phyloP scores from a whole-genome alignment of 179 eudicot species.

The Dionaea muscipula region DNA sequence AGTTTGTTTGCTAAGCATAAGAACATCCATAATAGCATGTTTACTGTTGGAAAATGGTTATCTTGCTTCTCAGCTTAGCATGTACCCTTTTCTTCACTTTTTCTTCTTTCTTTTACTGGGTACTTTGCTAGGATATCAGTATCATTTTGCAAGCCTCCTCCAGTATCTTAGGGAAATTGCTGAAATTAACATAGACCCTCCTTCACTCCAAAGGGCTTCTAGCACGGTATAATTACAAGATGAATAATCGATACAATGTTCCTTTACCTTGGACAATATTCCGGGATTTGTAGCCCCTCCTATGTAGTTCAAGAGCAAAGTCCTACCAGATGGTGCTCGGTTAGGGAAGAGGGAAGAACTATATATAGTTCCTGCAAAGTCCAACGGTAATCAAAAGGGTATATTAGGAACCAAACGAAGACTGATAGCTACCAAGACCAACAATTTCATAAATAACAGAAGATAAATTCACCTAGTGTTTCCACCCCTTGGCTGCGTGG shows the following conservation, averaged over 20 bases:
- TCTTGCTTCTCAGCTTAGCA: too few species aligned
- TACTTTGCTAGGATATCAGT: too few species aligned
- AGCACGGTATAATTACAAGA: too few species aligned
- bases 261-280: slow-evolving; percentile 50
- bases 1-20: too few species aligned
- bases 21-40: too few species aligned
- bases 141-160: too few species aligned
- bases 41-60: too few species aligned
- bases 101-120: too few species aligned
- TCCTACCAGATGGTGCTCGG: slow-evolving; percentile 71
- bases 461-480: slow-evolving; percentile 48
- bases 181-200: too few species aligned
- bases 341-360: slow-evolving; percentile 83
- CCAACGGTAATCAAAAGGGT: slow-evolving; percentile 8
- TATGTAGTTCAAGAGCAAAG: slow-evolving; percentile 63
- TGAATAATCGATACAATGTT: not conserved
- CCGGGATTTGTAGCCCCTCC: slow-evolving; percentile 79
- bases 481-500: slow-evolving; percentile 87
- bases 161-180: too few species aligned
- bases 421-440: not conserved
- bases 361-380: slow-evolving; percentile 60
- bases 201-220: too few species aligned
- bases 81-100: too few species aligned
- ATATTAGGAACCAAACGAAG: not conserved
- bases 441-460: not conserved